Base-by-base conservation (phyloP, 371 early-diverging fungal genomes). In the Circinella minor region DNA sequence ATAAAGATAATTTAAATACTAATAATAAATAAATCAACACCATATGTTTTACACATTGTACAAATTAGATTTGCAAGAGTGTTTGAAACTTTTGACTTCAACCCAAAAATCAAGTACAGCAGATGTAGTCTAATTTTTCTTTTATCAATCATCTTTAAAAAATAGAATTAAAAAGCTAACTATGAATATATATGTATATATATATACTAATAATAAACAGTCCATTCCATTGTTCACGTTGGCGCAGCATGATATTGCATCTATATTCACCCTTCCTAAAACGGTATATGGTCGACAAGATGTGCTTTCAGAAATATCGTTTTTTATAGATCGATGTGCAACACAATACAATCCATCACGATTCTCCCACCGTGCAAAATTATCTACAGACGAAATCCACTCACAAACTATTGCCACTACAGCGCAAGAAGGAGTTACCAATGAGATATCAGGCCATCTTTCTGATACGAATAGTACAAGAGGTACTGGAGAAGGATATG, bases 11-110 rank as follows among this genome's bases (percentile, higher is more conserved):
- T 54, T 80, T 34, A 82, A 80, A 47, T 27, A 27, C 27, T 27
- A 27, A 27, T 27, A 27, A 27, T 27, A 27, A 27, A 27, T 27
- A 27, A 27, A 27, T 27, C 27, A 74, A 78, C 0, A 74, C 74
- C 7, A 75, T 70, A 54, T 54, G 15, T 6, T 13, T 5, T 59
- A 59, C 37, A 43, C 43, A 27, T 43, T 43, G 11, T 9, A 43
- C 11, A 43, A 9, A 36, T 80, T 83, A 18, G 88, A 88, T 77
- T 75, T 88, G 14, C 78, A 84, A 62, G 78, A 76, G 55, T 88
- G 88, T 65, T 57, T 86, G 11, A 77, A 73, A 59, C 67, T 71
- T 7, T 61, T 88, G 36, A 71, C 61, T 34, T 54, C 60, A 60
- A 67, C 73, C 36, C 55, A 65, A n/a, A 75, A 77, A 54, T 62